Conservation (phyloP, 2,329 filamentous ascomycete species). For the Diaporthe sp. region DNA sequence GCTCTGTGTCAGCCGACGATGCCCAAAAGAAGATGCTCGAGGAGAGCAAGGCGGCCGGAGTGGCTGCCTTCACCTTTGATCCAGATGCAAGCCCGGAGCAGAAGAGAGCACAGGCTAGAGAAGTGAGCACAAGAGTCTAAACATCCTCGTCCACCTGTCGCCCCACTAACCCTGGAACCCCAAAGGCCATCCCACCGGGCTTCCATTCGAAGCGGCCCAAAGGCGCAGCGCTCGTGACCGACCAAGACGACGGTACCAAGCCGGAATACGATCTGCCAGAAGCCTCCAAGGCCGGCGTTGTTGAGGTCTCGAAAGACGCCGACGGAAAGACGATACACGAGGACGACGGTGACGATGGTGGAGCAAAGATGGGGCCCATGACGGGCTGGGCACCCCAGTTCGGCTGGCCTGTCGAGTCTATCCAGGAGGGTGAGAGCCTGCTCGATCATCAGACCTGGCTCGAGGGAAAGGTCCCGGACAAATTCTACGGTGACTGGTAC, state of each 20-base stretch:
- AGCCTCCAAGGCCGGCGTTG: slow-evolving; percentile 77
- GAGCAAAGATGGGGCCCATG: slow-evolving; percentile 66
- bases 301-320: slow-evolving; percentile 67
- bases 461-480: slow-evolving; percentile 87
- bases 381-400: slow-evolving; percentile 94
- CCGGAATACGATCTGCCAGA: slow-evolving; percentile 84
- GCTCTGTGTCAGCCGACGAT: slow-evolving; percentile 75
- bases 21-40: slow-evolving; percentile 82
- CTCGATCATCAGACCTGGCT: slow-evolving; percentile 91
- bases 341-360: slow-evolving; percentile 67
- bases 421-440: slow-evolving; percentile 74
- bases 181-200: slow-evolving; percentile 73
- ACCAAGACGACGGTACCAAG: slow-evolving; percentile 79
- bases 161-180: slow-evolving; percentile 1
- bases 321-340: slow-evolving; percentile 63
- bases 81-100: slow-evolving; percentile 86
- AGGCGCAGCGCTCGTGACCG: slow-evolving; percentile 81
- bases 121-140: slow-evolving; percentile 70
- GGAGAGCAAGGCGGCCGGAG: slow-evolving; percentile 84
- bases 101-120: slow-evolving; percentile 84
- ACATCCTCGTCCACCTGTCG: background rate
- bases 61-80: slow-evolving; percentile 87
- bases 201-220: slow-evolving; percentile 74
- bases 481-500: slow-evolving; percentile 98
- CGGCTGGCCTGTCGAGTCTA: slow-evolving; percentile 74